phyloP scores from a whole-genome alignment of 176 grass and related monocot genomes.

The Triticum dicoccoides region DNA sequence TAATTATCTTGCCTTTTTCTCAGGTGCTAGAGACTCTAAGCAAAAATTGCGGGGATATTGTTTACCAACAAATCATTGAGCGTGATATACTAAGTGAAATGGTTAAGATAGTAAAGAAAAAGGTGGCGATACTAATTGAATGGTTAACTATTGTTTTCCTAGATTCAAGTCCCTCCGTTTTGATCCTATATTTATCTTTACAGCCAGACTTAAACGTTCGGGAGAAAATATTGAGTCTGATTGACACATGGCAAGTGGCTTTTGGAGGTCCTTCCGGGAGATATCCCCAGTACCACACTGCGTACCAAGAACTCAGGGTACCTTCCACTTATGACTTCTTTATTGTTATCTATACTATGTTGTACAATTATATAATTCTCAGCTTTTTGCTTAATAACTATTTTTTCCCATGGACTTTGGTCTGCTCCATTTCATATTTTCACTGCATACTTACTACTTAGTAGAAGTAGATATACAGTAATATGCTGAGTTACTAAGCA shows the following conservation, averaged over 20 bases:
- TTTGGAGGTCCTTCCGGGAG: conserved; percentile 88
- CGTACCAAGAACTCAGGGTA: conserved; percentile 97
- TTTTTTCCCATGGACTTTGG: not conserved
- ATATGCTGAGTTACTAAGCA: not conserved
- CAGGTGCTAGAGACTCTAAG: conserved; percentile 97
- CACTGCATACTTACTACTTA: too few species aligned
- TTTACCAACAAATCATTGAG: conserved; percentile 89
- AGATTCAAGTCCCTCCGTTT: conserved; percentile 19
- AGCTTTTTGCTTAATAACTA: not conserved
- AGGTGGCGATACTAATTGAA: conserved; percentile 43
- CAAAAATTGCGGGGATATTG: conserved; percentile 92
- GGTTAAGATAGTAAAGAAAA: conserved; percentile 99
- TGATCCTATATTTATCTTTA: conserved; percentile 32
- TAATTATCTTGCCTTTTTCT: conserved; percentile 24
- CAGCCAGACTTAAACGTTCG: conserved; percentile 87
- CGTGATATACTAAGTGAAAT: conserved; percentile 99
- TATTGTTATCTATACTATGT: conserved; percentile 17
- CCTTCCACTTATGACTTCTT: conserved; percentile 1
- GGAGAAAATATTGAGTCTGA: conserved; percentile 95
- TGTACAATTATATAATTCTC: not conserved
- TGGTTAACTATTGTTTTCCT: conserved; percentile 28
- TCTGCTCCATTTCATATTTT: not conserved
- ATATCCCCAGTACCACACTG: conserved; percentile 85
- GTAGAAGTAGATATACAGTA: not conserved
- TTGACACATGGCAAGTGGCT: conserved; percentile 99